These are phyloP conservation scores for Lophiostoma macrostomum DNA, from an alignment of 495 filamentous ascomycete species.

Conservation along the genomic window DNA sequence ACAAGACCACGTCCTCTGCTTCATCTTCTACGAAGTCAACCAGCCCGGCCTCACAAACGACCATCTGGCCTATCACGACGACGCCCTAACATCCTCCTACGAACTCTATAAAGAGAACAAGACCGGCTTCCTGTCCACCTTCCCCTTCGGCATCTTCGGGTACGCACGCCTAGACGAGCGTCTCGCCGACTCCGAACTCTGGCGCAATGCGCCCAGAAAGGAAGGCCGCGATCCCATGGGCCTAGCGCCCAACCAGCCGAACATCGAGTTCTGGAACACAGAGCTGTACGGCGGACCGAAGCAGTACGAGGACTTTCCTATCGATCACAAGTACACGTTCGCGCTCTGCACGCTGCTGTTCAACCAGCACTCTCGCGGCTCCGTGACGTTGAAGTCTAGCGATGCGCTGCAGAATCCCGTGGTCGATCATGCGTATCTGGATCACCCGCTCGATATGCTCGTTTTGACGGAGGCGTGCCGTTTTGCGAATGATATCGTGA, in stretches of 20 bases:
- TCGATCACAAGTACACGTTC: slow-evolving; percentile 33
- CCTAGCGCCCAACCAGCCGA: slow-evolving; percentile 6
- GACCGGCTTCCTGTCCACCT: slow-evolving; percentile 17
- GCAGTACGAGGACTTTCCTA: slow-evolving; percentile 11
- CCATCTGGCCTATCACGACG: slow-evolving; percentile 7
- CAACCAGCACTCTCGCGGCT: slow-evolving; percentile 47
- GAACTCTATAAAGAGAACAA: slow-evolving; percentile 45
- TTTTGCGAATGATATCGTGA: slow-evolving; percentile 53
- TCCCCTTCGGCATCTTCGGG: slow-evolving; percentile 47
- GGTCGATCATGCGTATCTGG: slow-evolving; percentile 58
- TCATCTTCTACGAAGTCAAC: slow-evolving; percentile 52
- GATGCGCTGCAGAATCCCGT: slow-evolving; percentile 53
- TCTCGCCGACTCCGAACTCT: slow-evolving; percentile 6
- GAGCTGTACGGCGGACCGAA: slow-evolving; percentile 23
- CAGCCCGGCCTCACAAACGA: slow-evolving; percentile 44
- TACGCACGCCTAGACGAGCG: slow-evolving; percentile 44
- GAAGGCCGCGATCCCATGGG: slow-evolving; percentile 24
- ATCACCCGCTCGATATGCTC: slow-evolving; percentile 26
- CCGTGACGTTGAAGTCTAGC: slow-evolving; percentile 53
- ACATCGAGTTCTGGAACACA: slow-evolving; percentile 22
- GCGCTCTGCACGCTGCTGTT: slow-evolving; percentile 36
- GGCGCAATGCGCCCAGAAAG: slow-evolving; percentile 47
- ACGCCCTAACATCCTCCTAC: slow-evolving; percentile 40
- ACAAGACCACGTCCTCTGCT: slow-evolving; percentile 27
- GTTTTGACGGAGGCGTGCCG: slow-evolving; percentile 32